Evolutionary conservation across 768 basidiomycete species (phyloP), one percentile per base, ranked within the genome.

Genomic region (Russula earlei): DNA sequence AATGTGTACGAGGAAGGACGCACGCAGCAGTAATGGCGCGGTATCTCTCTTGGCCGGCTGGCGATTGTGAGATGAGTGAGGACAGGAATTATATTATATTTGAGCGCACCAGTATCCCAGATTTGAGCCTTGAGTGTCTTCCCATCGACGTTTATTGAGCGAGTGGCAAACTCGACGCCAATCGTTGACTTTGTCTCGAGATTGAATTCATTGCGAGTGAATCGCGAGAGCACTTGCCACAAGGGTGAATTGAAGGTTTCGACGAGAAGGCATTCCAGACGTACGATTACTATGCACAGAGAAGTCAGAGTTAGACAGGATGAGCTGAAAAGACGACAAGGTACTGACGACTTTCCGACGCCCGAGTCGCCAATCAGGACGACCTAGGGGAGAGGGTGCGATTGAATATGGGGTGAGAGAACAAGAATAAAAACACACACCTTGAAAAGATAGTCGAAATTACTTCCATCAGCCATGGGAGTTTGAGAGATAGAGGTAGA

Each of bases 371-470:
- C 95, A 75, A 98, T 97, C 63, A 99, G 82, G 65, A 99, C 95
- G 65, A 97, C 91, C 95, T 98, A 58, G 37, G 49, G 8, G 10
- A 59, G 38, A 15, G 22, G 20, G 42, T 40, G 14, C 14, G 15
- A 49, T 36, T 55, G 52, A 50, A 27, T 37, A 47, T 15, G 47
- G 37, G n/a, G 38, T 47, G 19, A 37, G 25, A 38, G 10, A 24
- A 12, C 29, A 49, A 22, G 20, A 36, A 19, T n/a, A 37, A 24
- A 37, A 24, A 19, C 17, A 68, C 74, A 31, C 49, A 94, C 95
- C 82, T 99, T 97, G 85, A 98, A 97, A 64, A 99, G 85, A 77
- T 87, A 98, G 71, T 97, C 95, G 75, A 96, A 98, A 80, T 92
- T 93, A 76, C 84, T 89, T 65, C 83, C 85, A 78, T 95, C 93